phyloP scores from a whole-genome alignment of 208 protist genomes.

The Trypanosomatidae sp. region DNA sequence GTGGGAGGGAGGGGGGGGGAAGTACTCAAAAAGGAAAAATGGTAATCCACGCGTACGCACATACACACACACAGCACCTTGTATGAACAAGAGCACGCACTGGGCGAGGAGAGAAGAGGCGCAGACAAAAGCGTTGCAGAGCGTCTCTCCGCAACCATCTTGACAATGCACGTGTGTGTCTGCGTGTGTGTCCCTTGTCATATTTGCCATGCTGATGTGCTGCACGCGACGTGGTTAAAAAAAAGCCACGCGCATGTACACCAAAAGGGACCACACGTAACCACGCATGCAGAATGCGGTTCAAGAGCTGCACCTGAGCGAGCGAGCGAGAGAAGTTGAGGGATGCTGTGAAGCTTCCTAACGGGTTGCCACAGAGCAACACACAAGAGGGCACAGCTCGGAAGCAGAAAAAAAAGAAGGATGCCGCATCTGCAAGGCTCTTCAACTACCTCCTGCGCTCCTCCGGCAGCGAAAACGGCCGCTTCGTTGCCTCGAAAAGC shows the following conservation, averaged over 20 bases:
- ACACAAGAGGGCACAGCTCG: constrained; percentile 3
- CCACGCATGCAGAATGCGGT: background rate
- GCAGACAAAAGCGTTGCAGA: background rate
- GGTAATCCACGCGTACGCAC: background rate
- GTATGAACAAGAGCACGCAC: background rate
- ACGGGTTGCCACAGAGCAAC: constrained; percentile 2
- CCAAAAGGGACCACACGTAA: background rate
- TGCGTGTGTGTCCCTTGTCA: background rate
- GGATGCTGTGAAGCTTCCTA: background rate
- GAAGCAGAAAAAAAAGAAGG: constrained; percentile 9
- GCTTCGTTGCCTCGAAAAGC: constrained; percentile 27
- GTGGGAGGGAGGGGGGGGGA: background rate
- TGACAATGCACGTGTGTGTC: background rate
- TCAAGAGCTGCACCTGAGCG: background rate
- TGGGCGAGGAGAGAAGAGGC: background rate
- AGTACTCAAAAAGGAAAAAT: background rate
- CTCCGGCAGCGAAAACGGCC: constrained; percentile 29
- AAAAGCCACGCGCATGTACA: background rate
- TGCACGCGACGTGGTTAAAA: background rate
- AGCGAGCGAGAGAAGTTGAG: background rate
- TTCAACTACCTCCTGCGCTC: background rate
- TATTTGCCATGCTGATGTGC: background rate
- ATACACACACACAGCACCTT: background rate
- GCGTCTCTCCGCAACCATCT: background rate
- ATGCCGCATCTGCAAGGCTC: background rate